These are phyloP conservation scores for Cerrena zonata DNA, from an alignment of 1,284 basidiomycete genomes.

Conservation along the genomic window DNA sequence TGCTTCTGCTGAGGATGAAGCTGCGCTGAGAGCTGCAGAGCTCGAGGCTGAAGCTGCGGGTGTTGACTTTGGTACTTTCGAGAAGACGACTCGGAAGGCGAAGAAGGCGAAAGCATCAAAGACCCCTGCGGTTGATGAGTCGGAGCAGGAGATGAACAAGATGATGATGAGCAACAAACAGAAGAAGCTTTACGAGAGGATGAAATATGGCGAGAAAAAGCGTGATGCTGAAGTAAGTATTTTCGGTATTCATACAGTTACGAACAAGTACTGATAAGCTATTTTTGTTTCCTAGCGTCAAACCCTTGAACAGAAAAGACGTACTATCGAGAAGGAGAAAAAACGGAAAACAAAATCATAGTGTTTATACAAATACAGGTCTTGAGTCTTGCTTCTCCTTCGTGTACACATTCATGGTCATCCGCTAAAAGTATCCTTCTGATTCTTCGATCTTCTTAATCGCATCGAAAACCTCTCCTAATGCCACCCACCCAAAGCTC, in stretches of 20 bases:
- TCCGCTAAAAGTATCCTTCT: constrained; percentile 10
- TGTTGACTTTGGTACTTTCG: constrained; percentile 78
- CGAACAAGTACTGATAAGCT: background rate
- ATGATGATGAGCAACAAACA: constrained; percentile 99
- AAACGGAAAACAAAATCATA: constrained; percentile 31
- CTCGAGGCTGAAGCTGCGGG: constrained; percentile 90
- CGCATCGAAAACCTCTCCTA: constrained; percentile 46
- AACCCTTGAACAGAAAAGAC: constrained; percentile 56
- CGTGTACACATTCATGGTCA: background rate
- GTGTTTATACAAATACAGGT: background rate
- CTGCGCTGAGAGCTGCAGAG: constrained; percentile 82
- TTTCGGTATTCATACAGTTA: no score
- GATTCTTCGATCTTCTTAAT: constrained; percentile 32
- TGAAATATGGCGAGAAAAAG: constrained; percentile 85
- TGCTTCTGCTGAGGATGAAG: constrained; percentile 53
- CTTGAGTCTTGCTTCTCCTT: background rate
- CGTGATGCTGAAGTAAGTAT: constrained; percentile 72
- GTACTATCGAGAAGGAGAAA: constrained; percentile 55
- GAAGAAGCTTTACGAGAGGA: constrained; percentile 91
- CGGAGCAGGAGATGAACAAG: constrained; percentile 90
- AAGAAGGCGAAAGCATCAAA: constrained; percentile 44
- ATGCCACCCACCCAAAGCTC: constrained; percentile 56
- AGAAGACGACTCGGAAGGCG: constrained; percentile 71
- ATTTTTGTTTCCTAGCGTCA: constrained; percentile 39
- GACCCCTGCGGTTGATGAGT: constrained; percentile 31